Evolutionary conservation across 768 basidiomycete species (phyloP), one percentile per base, ranked within the genome.

Genomic region (Trametes cingulata): DNA sequence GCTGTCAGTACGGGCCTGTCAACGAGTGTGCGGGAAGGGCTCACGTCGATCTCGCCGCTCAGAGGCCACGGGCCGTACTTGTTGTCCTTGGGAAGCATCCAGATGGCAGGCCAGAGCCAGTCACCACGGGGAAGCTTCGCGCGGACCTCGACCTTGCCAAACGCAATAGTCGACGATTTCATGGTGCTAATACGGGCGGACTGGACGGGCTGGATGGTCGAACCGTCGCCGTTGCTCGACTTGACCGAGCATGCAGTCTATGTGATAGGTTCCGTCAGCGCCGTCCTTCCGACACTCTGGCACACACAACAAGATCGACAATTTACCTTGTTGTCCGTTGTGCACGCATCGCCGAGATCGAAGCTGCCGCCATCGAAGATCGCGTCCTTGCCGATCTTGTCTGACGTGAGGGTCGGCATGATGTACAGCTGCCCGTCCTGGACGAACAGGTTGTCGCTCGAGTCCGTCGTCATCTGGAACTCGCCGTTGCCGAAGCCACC

Each of bases 401-500:
- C 82, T 40, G 78, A 75, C 6, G 85, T 85, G 60, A 86, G 77
- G 8, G 85, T 86, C 10, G 85, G 75, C 68, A 82, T 78, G 71
- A 86, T 82, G 75, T 83, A 85, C 35, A 86, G 76, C 56, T 79
- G 70, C 9, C 79, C 78, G 69, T 83, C 76, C 41, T 77, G 68
- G 46, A 82, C 71, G 73, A 77, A 82, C 3, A 77, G 68, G 67
- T 81, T 81, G 50, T 72, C 67, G 10, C 60, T 39, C 6, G 66
- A 66, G 17, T 68, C 65, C 6, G 82, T 84, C 27, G 82, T 78
- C 80, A 82, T 83, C 68, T 85, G 77, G 67, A 85, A 85, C 68
- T 83, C 79, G 67, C 79, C 79, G 67, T 82, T 81, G 5, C 82
- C 83, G 61, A 76, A 85, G 0, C 85, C 85, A 46, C 82, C 79